Evolutionary conservation across 177 flowering plant species (phyloP), one percentile per base, ranked within the genome.

Genomic region (Tripterygium wilfordii): DNA sequence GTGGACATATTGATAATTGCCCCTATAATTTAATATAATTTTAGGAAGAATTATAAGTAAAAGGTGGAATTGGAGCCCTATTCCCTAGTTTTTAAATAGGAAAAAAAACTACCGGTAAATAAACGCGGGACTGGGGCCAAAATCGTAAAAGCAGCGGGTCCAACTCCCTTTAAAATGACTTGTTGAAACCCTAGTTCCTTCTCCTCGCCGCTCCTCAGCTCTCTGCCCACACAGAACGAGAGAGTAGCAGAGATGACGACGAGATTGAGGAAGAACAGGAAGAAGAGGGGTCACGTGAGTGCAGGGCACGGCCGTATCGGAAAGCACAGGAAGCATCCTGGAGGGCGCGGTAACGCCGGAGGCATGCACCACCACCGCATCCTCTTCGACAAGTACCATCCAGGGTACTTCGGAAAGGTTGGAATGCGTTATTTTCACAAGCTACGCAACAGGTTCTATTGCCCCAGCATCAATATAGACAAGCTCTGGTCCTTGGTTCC

Each of bases 341-440:
- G 74, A 13, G 74, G 70, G 16, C 55, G 69, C 8, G 70, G 66
- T 21, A 69, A 65, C 51, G 70, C 74, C 36, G 66, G 74, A 45
- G 74, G 63, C 4, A 53, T 69, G 66, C 74, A 69, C 51, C 74
- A 69, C 60, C 66, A 69, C 64, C 31, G 70, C 2, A 65, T 69
- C 64, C 66, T 66, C 22, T 61, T 66, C 63, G 67, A 66, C 56
- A 66, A 66, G 60, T 66, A 66, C 60, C 71, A 62, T 44, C 67
- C 71, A 5, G 63, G 66, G 5, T 66, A 62, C 52, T 66, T 66
- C 56, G 70, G 70, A 0, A 66, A 66, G 44, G 66, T 66, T 25
- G 70, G 70, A 5, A 66, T 61, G 70, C 42, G 67, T 7, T 66
- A 66, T 49, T 57, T 66, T 40, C 71, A 65, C 65, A 55, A 46